Evolutionary conservation across 257 asterid genomes (phyloP), one percentile per base, ranked within the genome.

Genomic region (Catharanthus roseus): DNA sequence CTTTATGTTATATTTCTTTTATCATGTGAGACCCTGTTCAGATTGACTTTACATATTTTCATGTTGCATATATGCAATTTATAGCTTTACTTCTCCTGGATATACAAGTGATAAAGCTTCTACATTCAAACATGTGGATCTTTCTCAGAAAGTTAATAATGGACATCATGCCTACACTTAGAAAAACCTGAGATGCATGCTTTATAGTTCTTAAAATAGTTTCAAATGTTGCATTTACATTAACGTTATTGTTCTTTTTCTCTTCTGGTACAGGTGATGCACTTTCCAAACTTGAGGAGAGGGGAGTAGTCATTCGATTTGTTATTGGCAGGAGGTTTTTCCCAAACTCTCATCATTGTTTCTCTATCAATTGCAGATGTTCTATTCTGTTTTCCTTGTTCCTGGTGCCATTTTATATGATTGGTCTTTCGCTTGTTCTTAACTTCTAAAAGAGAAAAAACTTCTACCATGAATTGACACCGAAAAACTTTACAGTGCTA

Each of bases 321-420:
- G 82, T 92, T 38, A 85, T 92, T 76, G 98, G 98, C 47, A 81
- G 93, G 76, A 92, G 98, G 98, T 92, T 79, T 73, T 56, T 68
- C 62, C 62, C 79, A 13, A 69, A 11, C 68, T 34, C 78, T 75
- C 42, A 36, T 34, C 31, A 63, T 66, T 74, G 33, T 67, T 28
- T 67, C 28, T 58, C 33, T n/a, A 18, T 50, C 70, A 54, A 45
- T 29, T 29, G 60, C 41, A 11, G 68, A 57, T 50, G 26, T 61
- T 74, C 66, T 36, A 70, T n/a, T 54, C 49, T 57, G 26, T 66
- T 77, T 39, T 71, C 56, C 68, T 62, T 70, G 70, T 44, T 70
- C 66, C 69, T 31, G 50, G 54, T 38, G 45, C 64, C 65, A 55
- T 31, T 38, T 44, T 0, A 42, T 9, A 42, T 51, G 62, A 24